A percentile compares a stretch with the other conserved stretches of the same genome.
These are phyloP conservation scores for Antrodiella citrinella DNA, from an alignment of 768 basidiomycete genomes.

Conservation along the genomic window DNA sequence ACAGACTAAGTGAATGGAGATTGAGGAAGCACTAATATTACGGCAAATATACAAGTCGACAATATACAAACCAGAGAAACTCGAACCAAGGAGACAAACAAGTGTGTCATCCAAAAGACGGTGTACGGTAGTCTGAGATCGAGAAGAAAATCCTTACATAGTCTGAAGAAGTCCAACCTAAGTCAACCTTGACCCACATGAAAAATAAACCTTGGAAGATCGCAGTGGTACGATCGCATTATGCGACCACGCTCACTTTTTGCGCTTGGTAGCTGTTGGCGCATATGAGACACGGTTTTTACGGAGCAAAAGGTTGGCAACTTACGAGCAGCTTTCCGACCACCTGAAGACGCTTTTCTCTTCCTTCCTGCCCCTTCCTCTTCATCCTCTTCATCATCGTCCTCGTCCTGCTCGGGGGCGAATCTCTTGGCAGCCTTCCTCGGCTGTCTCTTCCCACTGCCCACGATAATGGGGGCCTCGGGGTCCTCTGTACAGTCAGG, in stretches of 20 bases:
- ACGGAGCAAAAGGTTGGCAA: too few relatives aligned
- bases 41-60: neutral
- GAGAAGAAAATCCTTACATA: neutral
- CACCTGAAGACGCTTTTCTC: constrained; percentile 32
- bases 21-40: neutral
- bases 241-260: neutral
- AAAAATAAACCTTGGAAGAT: too few relatives aligned
- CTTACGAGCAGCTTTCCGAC: constrained; percentile 32
- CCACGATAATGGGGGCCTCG: constrained; percentile 35
- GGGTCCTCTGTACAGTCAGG: constrained; percentile 59
- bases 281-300: too few relatives aligned
- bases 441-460: constrained; percentile 10
- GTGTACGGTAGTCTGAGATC: neutral
- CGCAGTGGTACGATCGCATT: too few relatives aligned
- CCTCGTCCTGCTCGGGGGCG: constrained; percentile 12
- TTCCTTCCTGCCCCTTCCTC: constrained; percentile 24
- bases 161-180: too few relatives aligned
- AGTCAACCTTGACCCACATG: too few relatives aligned
- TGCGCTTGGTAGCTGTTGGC: neutral
- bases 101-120: too few relatives aligned
- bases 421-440: constrained; percentile 8
- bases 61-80: neutral
- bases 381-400: constrained; percentile 20
- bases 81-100: neutral
- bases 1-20: neutral